Percentiles rank a stretch among this genome's conserved stretches.
These are phyloP conservation scores for Cyberlindnera maritima DNA, from an alignment of 805 yeast species.

Conservation along the genomic window DNA sequence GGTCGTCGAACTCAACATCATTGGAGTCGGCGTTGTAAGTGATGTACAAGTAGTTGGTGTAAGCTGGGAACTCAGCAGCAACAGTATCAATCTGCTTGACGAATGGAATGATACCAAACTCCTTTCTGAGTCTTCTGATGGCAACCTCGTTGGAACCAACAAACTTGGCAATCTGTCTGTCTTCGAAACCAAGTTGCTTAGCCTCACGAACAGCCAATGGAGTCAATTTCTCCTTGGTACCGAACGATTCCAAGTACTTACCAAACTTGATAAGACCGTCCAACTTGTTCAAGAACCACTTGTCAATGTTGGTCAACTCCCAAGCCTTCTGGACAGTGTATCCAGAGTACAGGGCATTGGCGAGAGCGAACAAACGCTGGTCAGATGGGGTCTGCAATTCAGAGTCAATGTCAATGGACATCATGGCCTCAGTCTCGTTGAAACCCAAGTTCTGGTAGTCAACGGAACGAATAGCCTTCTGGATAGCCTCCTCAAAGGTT, in stretches of 20 bases:
- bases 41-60: conserved; percentile 91
- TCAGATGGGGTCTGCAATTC: conserved; percentile 97
- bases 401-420: conserved; percentile 88
- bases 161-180: conserved; percentile 80
- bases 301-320: conserved; percentile 88
- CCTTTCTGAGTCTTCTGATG: conserved; percentile 79
- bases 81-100: conserved; percentile 96
- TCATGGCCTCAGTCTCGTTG: conserved; percentile 65
- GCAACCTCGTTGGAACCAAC: conserved; percentile 70
- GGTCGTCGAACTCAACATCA: conserved; percentile 75
- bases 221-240: conserved; percentile 57
- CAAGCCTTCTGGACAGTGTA: conserved; percentile 91
- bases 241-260: conserved; percentile 53
- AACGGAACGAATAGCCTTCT: conserved; percentile 93
- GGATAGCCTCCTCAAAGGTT: conserved; percentile 95
- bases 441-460: conserved; percentile 96
- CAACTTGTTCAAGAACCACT: conserved; percentile 92
- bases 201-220: conserved; percentile 66
- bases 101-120: conserved; percentile 79
- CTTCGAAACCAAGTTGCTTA: conserved; percentile 93
- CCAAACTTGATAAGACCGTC: conserved; percentile 73
- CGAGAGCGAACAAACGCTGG: conserved; percentile 96
- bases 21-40: conserved; percentile 80
- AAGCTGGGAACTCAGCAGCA: conserved; percentile 99
- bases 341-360: conserved; percentile 89